Evolutionary conservation across 23 red algal genomes (phyloP).

Genomic region (Cyanidium caldarium): DNA sequence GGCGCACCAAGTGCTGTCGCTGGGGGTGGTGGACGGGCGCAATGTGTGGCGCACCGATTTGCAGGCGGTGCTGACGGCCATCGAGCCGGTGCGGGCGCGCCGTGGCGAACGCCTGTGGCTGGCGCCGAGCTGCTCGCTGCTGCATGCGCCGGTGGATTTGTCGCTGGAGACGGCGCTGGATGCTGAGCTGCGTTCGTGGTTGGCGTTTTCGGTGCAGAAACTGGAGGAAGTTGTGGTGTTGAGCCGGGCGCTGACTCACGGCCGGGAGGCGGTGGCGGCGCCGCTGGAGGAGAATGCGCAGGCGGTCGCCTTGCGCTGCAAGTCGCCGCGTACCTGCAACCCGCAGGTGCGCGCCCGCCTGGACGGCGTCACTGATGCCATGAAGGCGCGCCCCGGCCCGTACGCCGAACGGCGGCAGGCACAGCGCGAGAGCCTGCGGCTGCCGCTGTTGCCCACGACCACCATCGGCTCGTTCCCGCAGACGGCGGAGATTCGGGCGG

Average conservation of each 20-base stretch:
- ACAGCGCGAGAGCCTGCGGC: not conserved
- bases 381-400: not conserved
- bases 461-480: slow-evolving; percentile 81
- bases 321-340: not conserved
- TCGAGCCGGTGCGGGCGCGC: not conserved
- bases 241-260: not conserved
- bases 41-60: slow-evolving; percentile 35
- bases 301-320: not conserved
- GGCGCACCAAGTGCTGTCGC: not conserved
- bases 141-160: slow-evolving; percentile 48
- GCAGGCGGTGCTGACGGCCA: slow-evolving; percentile 1
- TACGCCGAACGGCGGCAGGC: not conserved
- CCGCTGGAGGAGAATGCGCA: not conserved
- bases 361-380: not conserved
- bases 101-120: slow-evolving; percentile 10
- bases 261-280: not conserved
- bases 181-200: slow-evolving; percentile 7
- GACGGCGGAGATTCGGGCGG: slow-evolving; percentile 32
- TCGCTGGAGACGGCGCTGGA: slow-evolving; percentile 24
- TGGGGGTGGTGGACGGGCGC: slow-evolving; percentile 67
- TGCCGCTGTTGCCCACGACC: slow-evolving; percentile 34
- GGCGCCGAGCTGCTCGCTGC: slow-evolving; percentile 68
- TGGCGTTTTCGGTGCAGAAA: slow-evolving; percentile 73
- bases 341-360: not conserved
- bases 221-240: slow-evolving; percentile 17